These are phyloP conservation scores for Ecytonucleospora hepatopenaei DNA, from an alignment of 371 early-diverging fungal species.

Conservation along the genomic window DNA sequence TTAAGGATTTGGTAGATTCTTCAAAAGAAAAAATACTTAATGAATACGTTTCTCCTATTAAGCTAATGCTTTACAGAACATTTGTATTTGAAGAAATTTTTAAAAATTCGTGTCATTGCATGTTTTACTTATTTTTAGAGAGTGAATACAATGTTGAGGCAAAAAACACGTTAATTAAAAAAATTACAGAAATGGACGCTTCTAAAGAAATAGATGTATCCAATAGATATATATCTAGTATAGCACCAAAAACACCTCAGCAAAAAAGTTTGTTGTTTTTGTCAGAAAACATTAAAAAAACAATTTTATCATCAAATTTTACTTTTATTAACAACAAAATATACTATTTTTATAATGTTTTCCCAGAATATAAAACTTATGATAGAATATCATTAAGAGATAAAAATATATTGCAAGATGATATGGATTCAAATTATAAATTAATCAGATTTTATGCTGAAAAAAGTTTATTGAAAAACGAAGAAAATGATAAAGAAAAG, in stretches of 20 bases:
- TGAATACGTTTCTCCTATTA: not conserved
- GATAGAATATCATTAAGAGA: no score
- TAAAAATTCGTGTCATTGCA: no score
- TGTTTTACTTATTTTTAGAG: no score
- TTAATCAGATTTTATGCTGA: no score
- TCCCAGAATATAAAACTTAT: not conserved
- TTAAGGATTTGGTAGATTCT: not conserved
- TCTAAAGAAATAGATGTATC: not conserved
- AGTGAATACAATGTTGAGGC: not conserved
- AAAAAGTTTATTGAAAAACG: no score
- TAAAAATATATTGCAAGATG: no score
- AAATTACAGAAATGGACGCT: not conserved
- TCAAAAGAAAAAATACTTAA: not conserved
- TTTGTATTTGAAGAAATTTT: no score
- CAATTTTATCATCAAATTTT: not conserved
- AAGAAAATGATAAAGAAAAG: no score
- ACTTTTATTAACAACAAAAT: not conserved
- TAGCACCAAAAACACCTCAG: no score
- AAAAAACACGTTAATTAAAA: not conserved
- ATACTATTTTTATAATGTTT: not conserved
- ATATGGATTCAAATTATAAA: no score
- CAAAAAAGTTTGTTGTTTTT: no score
- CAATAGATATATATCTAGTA: no score
- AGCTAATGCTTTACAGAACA: not conserved
- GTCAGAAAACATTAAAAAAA: not conserved